Percentiles rank a stretch among this genome's conserved stretches.
Evolutionary conservation across 2,329 filamentous ascomycete genomes (phyloP).

Genomic region (Tolypocladium tundrense): DNA sequence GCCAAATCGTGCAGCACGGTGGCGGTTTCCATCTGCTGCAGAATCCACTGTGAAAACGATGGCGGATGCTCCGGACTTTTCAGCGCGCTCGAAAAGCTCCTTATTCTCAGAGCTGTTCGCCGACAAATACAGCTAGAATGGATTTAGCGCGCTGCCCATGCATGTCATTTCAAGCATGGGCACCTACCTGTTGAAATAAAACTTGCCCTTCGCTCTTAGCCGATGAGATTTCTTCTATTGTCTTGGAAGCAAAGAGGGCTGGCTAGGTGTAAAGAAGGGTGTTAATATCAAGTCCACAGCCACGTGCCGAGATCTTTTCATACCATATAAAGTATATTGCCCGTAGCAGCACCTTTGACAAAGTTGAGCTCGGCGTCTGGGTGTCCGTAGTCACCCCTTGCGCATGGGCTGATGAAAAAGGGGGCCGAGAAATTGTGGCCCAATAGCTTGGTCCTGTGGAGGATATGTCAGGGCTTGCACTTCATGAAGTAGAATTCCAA

Average conservation of each 20-base stretch:
- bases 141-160: not conserved
- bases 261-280: slow-evolving; percentile 11
- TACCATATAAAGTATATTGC: slow-evolving; percentile 39
- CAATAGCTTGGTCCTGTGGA: slow-evolving; percentile 33
- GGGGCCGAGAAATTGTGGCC: slow-evolving; percentile 43
- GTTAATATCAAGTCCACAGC: too few relatives aligned
- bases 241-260: slow-evolving; percentile 20
- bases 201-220: slow-evolving; percentile 25
- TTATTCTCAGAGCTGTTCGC: slow-evolving; percentile 22
- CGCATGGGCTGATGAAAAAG: slow-evolving; percentile 44
- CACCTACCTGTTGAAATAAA: slow-evolving; percentile 24
- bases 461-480: slow-evolving; percentile 1
- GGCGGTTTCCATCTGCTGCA: slow-evolving; percentile 26
- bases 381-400: slow-evolving; percentile 33
- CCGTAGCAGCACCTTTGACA: slow-evolving; percentile 35
- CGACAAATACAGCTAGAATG: slow-evolving; percentile 13
- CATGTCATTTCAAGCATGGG: not conserved
- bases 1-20: slow-evolving; percentile 27
- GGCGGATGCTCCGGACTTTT: slow-evolving; percentile 23
- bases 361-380: slow-evolving; percentile 37
- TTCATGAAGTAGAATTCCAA: not conserved
- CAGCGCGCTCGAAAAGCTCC: slow-evolving; percentile 18
- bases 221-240: slow-evolving; percentile 26
- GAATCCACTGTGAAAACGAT: slow-evolving; percentile 30
- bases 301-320: not conserved